phyloP scores from a whole-genome alignment of 768 basidiomycete genomes.

The Xerocomellus amylosporus region DNA sequence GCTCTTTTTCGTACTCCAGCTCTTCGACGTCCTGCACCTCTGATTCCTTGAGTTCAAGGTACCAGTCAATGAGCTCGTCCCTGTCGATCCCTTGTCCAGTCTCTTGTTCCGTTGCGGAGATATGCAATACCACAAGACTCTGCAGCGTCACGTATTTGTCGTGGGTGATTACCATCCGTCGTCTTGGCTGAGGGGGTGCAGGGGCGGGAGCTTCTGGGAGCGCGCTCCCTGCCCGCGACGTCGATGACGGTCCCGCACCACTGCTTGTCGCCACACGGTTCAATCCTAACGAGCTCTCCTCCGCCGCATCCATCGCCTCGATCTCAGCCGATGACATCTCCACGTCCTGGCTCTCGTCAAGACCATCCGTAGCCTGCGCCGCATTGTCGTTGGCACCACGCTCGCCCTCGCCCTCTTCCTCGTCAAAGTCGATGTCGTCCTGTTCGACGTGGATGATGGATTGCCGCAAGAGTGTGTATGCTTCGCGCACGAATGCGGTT shows the following conservation, averaged over 20 bases:
- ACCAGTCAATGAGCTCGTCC: constrained; percentile 96
- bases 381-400: constrained; percentile 39
- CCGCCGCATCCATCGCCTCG: constrained; percentile 50
- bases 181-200: constrained; percentile 50
- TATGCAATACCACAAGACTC: constrained; percentile 80
- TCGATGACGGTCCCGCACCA: constrained; percentile 33
- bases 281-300: constrained; percentile 45
- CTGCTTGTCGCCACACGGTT: constrained; percentile 37
- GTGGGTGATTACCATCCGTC: constrained; percentile 90
- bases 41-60: constrained; percentile 84
- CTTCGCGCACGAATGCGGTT: constrained; percentile 92
- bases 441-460: constrained; percentile 99
- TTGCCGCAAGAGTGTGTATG: constrained; percentile 88
- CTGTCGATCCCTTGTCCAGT: constrained; percentile 76
- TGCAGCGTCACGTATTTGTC: constrained; percentile 92
- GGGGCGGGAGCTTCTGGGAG: constrained; percentile 32
- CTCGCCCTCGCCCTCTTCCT: constrained; percentile 71
- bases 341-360: constrained; percentile 55
- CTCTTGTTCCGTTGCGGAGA: constrained; percentile 72
- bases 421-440: constrained; percentile 97
- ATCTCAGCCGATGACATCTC: constrained; percentile 64
- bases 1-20: constrained; percentile 85
- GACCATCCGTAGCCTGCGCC: constrained; percentile 34
- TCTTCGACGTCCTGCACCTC: constrained; percentile 83
- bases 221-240: constrained; percentile 28